These are phyloP conservation scores for Rhodomyrtus tomentosa DNA, from an alignment of 345 rosid genomes.

Conservation along the genomic window DNA sequence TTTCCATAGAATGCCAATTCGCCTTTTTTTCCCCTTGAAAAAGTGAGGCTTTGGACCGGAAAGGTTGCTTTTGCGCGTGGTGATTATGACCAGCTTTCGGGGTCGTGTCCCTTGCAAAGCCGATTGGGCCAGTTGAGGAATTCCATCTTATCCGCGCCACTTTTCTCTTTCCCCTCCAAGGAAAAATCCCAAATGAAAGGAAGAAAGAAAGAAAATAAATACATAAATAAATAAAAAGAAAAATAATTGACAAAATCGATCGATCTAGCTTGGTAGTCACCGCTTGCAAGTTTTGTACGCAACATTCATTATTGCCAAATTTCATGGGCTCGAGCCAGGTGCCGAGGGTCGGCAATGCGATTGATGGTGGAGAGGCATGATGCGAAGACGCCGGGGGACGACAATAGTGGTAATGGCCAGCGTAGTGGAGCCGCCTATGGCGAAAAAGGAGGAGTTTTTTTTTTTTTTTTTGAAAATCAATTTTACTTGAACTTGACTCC, in stretches of 20 bases:
- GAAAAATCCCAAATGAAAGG: not conserved
- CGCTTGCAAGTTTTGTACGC: not conserved
- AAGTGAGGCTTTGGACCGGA: not conserved
- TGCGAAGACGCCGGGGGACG: not conserved
- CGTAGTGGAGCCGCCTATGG: not conserved
- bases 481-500: not conserved
- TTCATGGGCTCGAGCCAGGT: not conserved
- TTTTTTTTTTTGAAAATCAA: not conserved
- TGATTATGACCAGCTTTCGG: not conserved
- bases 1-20: not conserved
- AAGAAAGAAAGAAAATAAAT: not conserved
- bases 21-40: not conserved
- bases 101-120: not conserved
- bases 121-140: not conserved
- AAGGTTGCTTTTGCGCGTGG: not conserved
- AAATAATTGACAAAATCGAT: not conserved
- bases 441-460: not conserved
- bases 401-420: not conserved
- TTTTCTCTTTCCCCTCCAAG: not conserved
- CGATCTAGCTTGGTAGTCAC: not conserved
- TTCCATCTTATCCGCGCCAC: not conserved
- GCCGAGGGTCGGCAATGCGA: not conserved
- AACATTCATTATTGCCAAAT: not conserved
- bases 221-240: not conserved
- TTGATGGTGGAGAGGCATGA: accelerated